These are phyloP conservation scores for Bruguiera parviflora DNA, from an alignment of 345 rosid species.

Conservation along the genomic window DNA sequence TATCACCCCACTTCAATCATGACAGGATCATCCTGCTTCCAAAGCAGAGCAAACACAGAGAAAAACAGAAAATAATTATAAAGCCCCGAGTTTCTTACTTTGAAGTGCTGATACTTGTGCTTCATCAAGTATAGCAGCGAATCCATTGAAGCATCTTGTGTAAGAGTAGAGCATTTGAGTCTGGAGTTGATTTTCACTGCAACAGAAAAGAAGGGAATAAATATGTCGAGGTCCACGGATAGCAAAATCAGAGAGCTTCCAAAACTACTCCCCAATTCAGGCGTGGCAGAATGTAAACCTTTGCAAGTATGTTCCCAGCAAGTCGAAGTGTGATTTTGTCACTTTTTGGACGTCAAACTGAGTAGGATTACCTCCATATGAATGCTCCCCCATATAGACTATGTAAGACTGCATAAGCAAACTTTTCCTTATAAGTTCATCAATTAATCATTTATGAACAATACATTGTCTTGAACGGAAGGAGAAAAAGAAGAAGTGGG, in stretches of 20 bases:
- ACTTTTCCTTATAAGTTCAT: background rate
- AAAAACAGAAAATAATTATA: background rate
- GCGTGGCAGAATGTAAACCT: conserved; percentile 1
- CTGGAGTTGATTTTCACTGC: conserved; percentile 2
- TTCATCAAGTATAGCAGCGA: conserved; percentile 15
- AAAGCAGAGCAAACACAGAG: background rate
- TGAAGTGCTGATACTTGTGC: conserved; percentile 3
- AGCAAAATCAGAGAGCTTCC: background rate
- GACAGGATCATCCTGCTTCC: no score
- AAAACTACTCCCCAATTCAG: background rate
- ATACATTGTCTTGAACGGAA: background rate
- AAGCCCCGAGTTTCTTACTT: background rate
- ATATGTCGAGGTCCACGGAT: background rate
- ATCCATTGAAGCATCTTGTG: conserved; percentile 13
- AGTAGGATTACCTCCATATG: background rate
- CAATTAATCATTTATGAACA: background rate
- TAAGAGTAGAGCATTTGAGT: conserved; percentile 6
- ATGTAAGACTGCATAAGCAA: conserved; percentile 15
- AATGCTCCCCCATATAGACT: conserved; percentile 14
- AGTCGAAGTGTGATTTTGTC: conserved; percentile 7
- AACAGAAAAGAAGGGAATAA: no score
- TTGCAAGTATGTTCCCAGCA: conserved; percentile 8
- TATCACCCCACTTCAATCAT: no score
- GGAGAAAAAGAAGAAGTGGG: no score
- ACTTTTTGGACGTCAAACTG: background rate